A percentile compares a stretch with the other conserved stretches of the same genome.
Conservation (phyloP, 108 stramenopile species). For the Asterionellopsis glacialis region DNA sequence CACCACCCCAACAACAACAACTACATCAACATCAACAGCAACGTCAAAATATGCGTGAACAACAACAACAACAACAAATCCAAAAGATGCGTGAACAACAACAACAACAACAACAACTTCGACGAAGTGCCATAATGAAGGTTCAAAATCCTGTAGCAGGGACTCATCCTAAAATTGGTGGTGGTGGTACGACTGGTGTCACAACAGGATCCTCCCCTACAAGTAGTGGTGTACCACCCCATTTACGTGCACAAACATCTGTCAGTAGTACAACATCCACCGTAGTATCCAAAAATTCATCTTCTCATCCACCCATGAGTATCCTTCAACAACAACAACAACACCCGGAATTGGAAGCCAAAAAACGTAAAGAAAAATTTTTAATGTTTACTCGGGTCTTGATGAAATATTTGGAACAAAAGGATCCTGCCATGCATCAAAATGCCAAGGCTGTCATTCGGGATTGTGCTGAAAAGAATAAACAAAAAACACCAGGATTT, state of each 20-base stretch:
- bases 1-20: not conserved
- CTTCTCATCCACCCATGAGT: not conserved
- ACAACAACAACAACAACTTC: conserved; percentile 10
- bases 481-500: conserved; percentile 55
- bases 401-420: conserved; percentile 79
- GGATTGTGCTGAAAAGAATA: conserved; percentile 81
- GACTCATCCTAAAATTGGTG: not conserved
- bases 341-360: conserved; percentile 19
- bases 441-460: conserved; percentile 69
- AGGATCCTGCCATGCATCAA: conserved; percentile 57
- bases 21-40: too few relatives aligned
- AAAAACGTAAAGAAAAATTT: conserved; percentile 74
- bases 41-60: too few relatives aligned
- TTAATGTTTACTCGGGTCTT: conserved; percentile 82
- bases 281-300: not conserved
- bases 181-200: not conserved
- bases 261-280: not conserved
- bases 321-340: not conserved
- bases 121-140: not conserved
- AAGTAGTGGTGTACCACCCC: not conserved
- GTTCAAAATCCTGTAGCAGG: not conserved
- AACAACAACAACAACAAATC: too few relatives aligned
- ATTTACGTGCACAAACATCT: conserved; percentile 7
- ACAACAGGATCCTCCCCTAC: not conserved
- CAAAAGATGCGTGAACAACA: not conserved